Evolutionary conservation across 2,329 filamentous ascomycete species (phyloP), one percentile per base, ranked within the genome.

Genomic region (Aaosphaeria arxii): DNA sequence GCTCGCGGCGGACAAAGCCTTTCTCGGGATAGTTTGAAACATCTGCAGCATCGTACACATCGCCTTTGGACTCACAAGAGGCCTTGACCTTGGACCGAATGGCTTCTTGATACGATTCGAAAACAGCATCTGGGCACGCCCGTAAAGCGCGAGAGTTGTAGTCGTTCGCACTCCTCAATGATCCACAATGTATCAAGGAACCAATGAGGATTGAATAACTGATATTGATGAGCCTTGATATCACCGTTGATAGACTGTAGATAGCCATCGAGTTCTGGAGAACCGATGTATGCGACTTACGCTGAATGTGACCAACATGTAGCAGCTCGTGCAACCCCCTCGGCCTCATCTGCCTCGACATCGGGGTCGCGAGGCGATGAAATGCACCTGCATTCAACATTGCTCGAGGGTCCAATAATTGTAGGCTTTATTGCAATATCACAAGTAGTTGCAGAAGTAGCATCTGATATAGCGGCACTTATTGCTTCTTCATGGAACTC

Each of bases 401-500:
- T 24, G 17, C 17, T 24, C 17, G 17, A 24, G 17, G 17, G 17
- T 24, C 17, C 17, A 24, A 24, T 24, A 24, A 24, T 24, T 24
- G 17, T 24, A 24, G 17, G 17, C 17, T 24, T 24, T 24, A 24
- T 24, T 24, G 17, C 17, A 24, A 24, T 24, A 24, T 24, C 17
- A 24, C 17, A 24, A 24, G 17, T 24, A 24, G 17, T 24, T 24
- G 17, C 17, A 9, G 33, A 36, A 9, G 33, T n/a, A 9, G 4
- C 33, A 40, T 40, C 17, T 7, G 39, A 9, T 50, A 74, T 63
- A 42, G 86, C 69, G 7, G 79, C 75, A 44, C 82, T 79, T 5
- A 77, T 56, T 6, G 86, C 85, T 57, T 81, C 74, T 11, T 90
- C 84, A 64, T 94, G 86, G 61, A 91, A 95, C 69, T 96, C 91